phyloP scores from a whole-genome alignment of 805 yeast species.

The Lipomyces oligophaga region DNA sequence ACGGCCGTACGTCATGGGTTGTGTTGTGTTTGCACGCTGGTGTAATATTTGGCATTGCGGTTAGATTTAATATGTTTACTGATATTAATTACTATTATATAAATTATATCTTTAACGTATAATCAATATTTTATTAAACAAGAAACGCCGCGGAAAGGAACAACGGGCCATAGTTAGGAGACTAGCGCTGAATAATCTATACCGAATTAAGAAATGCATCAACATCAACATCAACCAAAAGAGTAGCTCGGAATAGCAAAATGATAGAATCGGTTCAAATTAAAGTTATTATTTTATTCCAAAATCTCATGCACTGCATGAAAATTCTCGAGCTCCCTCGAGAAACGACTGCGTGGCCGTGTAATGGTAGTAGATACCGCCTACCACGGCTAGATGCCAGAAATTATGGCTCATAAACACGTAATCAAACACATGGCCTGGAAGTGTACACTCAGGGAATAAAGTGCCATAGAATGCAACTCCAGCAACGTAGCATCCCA shows the following conservation, averaged over 20 bases:
- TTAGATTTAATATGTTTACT: too few species aligned
- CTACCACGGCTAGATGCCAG: slow-evolving; percentile 89
- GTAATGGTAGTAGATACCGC: slow-evolving; percentile 89
- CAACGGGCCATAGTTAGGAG: not conserved
- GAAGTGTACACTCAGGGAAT: slow-evolving; percentile 76
- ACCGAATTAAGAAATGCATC: not conserved
- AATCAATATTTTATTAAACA: too few species aligned
- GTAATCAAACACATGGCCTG: slow-evolving; percentile 39
- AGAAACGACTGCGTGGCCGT: slow-evolving; percentile 72
- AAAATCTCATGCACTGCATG: slow-evolving; percentile 2
- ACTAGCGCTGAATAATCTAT: too few species aligned
- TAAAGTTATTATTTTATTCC: too few species aligned
- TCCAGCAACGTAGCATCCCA: slow-evolving; percentile 73
- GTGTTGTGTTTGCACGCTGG: too few species aligned
- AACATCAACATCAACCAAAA: not conserved
- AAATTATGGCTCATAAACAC: slow-evolving; percentile 89
- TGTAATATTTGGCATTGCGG: too few species aligned
- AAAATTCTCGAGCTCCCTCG: slow-evolving; percentile 38
- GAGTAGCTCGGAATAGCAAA: too few species aligned
- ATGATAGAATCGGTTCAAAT: too few species aligned
- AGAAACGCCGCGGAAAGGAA: too few species aligned
- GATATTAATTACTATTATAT: too few species aligned
- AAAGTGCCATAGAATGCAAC: slow-evolving; percentile 83
- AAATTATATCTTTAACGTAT: too few species aligned
- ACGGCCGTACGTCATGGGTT: too few species aligned